Evolutionary conservation across 768 basidiomycete genomes (phyloP), one percentile per base, ranked within the genome.

Genomic region (Thelephora ganbajun): DNA sequence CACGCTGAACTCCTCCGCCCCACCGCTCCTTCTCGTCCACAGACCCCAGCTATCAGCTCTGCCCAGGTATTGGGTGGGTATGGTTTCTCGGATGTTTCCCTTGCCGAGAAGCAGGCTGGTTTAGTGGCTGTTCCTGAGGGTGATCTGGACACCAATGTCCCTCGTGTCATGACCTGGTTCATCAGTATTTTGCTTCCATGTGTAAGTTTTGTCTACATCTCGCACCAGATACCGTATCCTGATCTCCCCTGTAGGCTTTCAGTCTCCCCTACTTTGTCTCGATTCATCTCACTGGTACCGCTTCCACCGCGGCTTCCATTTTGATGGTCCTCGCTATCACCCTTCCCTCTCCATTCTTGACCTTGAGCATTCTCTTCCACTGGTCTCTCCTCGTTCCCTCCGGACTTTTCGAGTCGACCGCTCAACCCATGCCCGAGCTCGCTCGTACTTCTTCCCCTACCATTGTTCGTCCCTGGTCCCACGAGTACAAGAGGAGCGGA

Each of bases 11-110:
- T 72, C 35, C 57, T 69, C 13, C 68, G 65, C 2, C 54, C 60
- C 14, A 57, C 55, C 3, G 61, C 66, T 5, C 57, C 59, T 7
- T 70, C 71, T 23, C 72, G 72, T 19, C 71, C 76, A 2, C 55
- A 57, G 14, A 77, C 77, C 0, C 75, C 79, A 13, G 70, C 69
- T 12, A 59, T 83, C 56, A 69, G 73, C 1, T 72, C 68, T 43
- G 75, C 76, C 14, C 74, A 73, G 49, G 83, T 83, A 11, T 65
- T 83, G 33, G 81, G 80, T 37, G 80, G 80, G 1, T 82, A 85
- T 60, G 79, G 78, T 2, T 81, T 75, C 51, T 66, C 69, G n/a
- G 67, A 59, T 44, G 46, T 63, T 35, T 56, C 54, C 14, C 70
- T 73, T 48, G 69, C 69, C 6, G 81, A 80, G 64, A 79, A 72